A percentile compares a stretch with the other conserved stretches of the same genome.
Conservation (phyloP, 2,329 filamentous ascomycete genomes). For the Fusarium foetens region DNA sequence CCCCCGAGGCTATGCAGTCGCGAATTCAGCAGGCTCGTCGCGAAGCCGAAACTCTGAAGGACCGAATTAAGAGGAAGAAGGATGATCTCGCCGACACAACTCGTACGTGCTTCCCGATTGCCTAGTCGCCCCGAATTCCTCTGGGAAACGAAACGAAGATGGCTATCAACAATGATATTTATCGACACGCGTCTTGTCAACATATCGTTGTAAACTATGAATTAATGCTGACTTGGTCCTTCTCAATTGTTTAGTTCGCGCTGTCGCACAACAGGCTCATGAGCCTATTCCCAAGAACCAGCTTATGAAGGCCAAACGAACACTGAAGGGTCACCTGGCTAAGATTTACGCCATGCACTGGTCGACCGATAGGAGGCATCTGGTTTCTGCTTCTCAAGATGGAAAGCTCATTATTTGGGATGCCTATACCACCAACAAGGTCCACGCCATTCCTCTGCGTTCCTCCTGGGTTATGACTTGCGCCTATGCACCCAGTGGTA, state of each 20-base stretch:
- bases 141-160: neutral
- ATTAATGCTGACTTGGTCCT: conserved; percentile 41
- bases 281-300: conserved; percentile 90
- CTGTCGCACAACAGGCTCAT: conserved; percentile 91
- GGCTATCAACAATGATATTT: neutral
- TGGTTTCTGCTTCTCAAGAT: conserved; percentile 97
- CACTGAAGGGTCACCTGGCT: conserved; percentile 95
- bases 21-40: conserved; percentile 91
- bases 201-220: neutral
- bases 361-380: conserved; percentile 96
- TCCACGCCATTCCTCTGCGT: conserved; percentile 95
- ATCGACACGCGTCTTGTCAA: neutral
- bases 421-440: conserved; percentile 99
- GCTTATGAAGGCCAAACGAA: conserved; percentile 97
- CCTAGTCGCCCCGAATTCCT: neutral
- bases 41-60: conserved; percentile 97
- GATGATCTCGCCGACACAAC: conserved; percentile 98
- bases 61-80: conserved; percentile 99
- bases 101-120: conserved; percentile 71
- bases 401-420: conserved; percentile 99
- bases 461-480: conserved; percentile 99
- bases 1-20: conserved; percentile 87
- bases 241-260: conserved; percentile 72
- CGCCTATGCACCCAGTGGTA: conserved; percentile 97
- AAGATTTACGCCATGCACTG: conserved; percentile 99